Evolutionary conservation across 2,329 filamentous ascomycete genomes (phyloP).

Genomic region (Dendrostoma leiphaemia): DNA sequence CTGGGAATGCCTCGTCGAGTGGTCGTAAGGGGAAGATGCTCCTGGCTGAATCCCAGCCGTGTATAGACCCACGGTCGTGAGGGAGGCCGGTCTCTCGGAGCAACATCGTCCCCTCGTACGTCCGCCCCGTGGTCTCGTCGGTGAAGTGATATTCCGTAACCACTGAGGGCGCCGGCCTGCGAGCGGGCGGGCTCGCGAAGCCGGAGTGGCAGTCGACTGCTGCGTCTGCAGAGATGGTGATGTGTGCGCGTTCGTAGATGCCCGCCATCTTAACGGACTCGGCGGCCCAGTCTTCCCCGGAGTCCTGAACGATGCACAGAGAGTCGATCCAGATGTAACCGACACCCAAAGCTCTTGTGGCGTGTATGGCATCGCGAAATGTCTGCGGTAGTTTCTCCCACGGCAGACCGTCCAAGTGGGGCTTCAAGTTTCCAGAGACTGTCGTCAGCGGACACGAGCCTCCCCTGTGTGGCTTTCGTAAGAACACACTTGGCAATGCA

Average conservation of each 20-base stretch:
- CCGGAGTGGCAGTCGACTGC: constrained; percentile 1
- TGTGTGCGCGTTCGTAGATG: constrained; percentile 10
- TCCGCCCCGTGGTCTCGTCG: background rate
- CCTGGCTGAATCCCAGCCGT: background rate
- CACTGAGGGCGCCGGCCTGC: background rate
- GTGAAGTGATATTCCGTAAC: background rate
- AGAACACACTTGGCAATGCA: background rate
- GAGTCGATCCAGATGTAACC: constrained; percentile 14
- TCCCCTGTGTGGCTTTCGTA: background rate
- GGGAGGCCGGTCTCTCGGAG: background rate
- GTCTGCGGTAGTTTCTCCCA: background rate
- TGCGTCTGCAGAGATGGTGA: constrained; percentile 8
- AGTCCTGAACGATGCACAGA: constrained; percentile 13
- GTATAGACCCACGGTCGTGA: background rate
- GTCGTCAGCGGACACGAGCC: constrained; percentile 1
- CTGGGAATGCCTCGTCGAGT: background rate
- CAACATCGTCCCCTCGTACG: background rate
- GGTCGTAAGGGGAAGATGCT: background rate
- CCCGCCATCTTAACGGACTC: constrained; percentile 17
- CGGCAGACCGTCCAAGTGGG: background rate
- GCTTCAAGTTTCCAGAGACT: constrained; percentile 2
- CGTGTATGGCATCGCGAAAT: background rate
- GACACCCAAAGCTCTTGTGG: background rate
- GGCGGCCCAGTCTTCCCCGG: constrained; percentile 10
- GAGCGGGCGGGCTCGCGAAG: background rate